Base-by-base conservation (phyloP, 2,329 filamentous ascomycete species). In the Davidsoniella neocaledoniae region DNA sequence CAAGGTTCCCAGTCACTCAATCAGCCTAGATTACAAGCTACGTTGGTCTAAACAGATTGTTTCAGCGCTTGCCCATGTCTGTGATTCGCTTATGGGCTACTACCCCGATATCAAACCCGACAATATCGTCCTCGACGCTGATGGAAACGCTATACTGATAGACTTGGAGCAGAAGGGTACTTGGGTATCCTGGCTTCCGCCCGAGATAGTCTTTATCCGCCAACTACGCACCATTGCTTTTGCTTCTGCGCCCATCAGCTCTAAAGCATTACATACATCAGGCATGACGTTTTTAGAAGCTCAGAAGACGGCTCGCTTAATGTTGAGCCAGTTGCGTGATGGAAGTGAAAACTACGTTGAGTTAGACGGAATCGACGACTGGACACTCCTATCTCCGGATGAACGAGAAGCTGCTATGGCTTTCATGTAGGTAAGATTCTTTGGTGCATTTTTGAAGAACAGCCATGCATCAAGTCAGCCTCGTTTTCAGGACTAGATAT, bases 371-470 rank as follows among this genome's bases (percentile, higher is more conserved):
- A 33, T 36, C 5, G n/a, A 23, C 12, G 38, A 37, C 39, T 51
- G 50, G 50, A 14, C 19, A 1, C 19, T 40, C 9, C 21, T 51
- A 10, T 42, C 44, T 5, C 17, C 8, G 6, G 14, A n/a, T 5
- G 43, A 51, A 43, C 26, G 25, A n/a, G 44, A 48, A 29, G 25
- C 23, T 17, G 19, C 38, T 10, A 46, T 47, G 45, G 40, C 46
- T 5, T 53, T 48, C 25, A 43, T 53, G 14, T 48, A 21, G 48
- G 48, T 5, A 48, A 48, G n/a, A 26, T 53, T 19, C 19, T 53
- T 0, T 53, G 52, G 52, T 46, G 38, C 37, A 43, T 53, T n/a
- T 48, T 51, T 14, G 52, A 51, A 46, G 29, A 41, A 12, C 47
- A 49, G 29, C 40, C 47, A 8, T 33, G 23, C 16, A 43, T 49